Base-by-base conservation (phyloP, 257 asterid species). In the Solanum bulbocastanum region DNA sequence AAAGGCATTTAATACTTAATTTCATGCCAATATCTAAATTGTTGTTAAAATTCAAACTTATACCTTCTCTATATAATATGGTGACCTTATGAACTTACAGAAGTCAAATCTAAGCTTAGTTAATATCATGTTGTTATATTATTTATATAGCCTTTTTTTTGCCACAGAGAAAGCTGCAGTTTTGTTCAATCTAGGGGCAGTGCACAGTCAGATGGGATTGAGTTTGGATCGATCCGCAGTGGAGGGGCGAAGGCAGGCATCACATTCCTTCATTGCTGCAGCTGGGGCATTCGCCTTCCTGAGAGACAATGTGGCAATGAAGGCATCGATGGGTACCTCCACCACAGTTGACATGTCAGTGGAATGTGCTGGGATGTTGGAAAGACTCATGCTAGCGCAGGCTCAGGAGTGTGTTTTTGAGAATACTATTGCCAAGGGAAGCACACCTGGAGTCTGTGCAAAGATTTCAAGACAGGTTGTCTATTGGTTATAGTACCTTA, bases 361-460 rank as follows among this genome's bases (percentile, higher is more conserved):
- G 81, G 98, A 95, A 91, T 97, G 99, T 90, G 94, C 90, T 12
- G 99, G 99, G 87, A 96, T 97, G 99, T 89, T 97, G 92, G 99
- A 97, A 94, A 97, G 96, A 89, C 91, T 97, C 90, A 97, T 96
- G 98, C 88, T 97, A 88, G 99, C 99, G 75, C 98, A 97, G 91
- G 99, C 99, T 14, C 99, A 97, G 91, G 99, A 97, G 90, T 96
- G 98, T 30, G 99, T 96, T 68, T 97, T 95, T 30, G 99, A 97
- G 95, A 97, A 94, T 87, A 94, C 98, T 72, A 95, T 95, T 87
- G 98, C 98, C 62, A 97, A 97, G 91, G 98, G 98, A 33, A 97
- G 96, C 93, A 95, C 97, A 83, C 96, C 95, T 87, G 98, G 96
- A 90, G 99, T 95, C 87, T 95, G 96, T 91, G 94, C 98, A 23